Evolutionary conservation across 352 stramenopile genomes (phyloP), one percentile per base, ranked within the genome.

Genomic region (Globisporangium echinulatum): DNA sequence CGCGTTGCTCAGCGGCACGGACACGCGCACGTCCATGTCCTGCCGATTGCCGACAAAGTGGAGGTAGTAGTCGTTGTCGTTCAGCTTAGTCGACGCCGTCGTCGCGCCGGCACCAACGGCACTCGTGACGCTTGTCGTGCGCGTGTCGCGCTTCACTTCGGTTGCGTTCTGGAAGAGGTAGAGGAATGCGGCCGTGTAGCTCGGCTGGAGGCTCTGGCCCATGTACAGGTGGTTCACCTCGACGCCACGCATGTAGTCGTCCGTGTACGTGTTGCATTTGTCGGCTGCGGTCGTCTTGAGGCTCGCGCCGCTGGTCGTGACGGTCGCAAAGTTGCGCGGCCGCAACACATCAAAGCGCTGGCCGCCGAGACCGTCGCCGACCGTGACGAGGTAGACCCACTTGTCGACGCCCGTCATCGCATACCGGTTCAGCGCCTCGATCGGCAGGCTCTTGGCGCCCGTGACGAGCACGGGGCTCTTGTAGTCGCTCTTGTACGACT

Each of bases 161-260:
- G 74, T 51, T 0, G 50, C 73, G 39, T 72, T 68, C 39, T 82
- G 66, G 56, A 74, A 77, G 13, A 77, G 46, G 36, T 67, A 77
- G 58, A 66, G 77, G 14, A 70, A 62, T 1, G 68, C 70, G 0
- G 68, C 51, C 0, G 68, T 77, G 48, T 79, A 75, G n/a, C 63
- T 56, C 5, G 66, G 52, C 49, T 79, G 73, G 11, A 79, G 59
- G 7, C 60, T 75, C 40, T 61, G 46, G 19, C 79, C 70, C 17
- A 76, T 68, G 57, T 82, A 79, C 39, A 79, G 7, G 42, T 81
- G 68, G 25, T 79, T 79, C 49, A 60, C 66, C 33, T 74, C 63
- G n/a, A 69, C 49, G 25, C 8, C 50, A 1, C 55, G 58, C 19
- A 64, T 40, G 10, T 49, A 60, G 10, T 56, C 49, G 44, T 71